These are phyloP conservation scores for Candida sanyiensis DNA, from an alignment of 805 yeast species.

Conservation along the genomic window DNA sequence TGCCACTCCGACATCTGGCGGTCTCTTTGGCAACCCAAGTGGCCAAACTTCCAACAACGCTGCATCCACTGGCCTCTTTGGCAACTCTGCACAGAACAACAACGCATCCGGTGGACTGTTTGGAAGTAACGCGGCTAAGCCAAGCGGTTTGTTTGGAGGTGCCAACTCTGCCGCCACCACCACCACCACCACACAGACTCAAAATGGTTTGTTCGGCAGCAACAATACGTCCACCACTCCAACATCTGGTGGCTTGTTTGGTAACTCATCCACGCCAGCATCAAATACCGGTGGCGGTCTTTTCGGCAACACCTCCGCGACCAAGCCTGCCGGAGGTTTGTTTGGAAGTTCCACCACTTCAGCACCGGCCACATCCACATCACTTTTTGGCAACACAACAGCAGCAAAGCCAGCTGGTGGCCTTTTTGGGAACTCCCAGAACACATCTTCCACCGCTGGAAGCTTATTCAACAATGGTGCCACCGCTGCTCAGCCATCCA, in stretches of 20 bases:
- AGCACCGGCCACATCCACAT: conserved; percentile 5
- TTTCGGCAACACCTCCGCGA: not conserved
- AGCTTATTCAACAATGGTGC: conserved; percentile 11
- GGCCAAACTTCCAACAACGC: not conserved
- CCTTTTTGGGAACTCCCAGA: conserved; percentile 22
- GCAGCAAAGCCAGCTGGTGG: conserved; percentile 16
- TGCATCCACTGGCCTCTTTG: too few relatives aligned
- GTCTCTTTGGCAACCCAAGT: conserved; percentile 23
- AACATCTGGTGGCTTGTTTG: conserved; percentile 31
- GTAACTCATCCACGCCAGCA: not conserved
- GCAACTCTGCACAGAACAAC: too few relatives aligned
- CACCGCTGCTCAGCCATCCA: not conserved
- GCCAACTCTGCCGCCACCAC: too few relatives aligned
- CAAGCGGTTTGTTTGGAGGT: too few relatives aligned
- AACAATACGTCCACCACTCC: conserved; percentile 5
- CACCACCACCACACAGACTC: too few relatives aligned
- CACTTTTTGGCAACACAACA: conserved; percentile 17
- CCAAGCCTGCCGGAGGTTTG: conserved; percentile 2
- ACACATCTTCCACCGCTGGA: conserved; percentile 7
- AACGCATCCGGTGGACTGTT: too few relatives aligned
- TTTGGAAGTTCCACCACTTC: conserved; percentile 5
- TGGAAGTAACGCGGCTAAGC: too few relatives aligned
- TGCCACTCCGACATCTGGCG: conserved; percentile 24
- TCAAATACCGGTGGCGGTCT: conserved; percentile 1
- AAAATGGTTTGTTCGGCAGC: too few relatives aligned